phyloP scores from a whole-genome alignment of 2,329 filamentous ascomycete genomes.

The Penicillium italicum region DNA sequence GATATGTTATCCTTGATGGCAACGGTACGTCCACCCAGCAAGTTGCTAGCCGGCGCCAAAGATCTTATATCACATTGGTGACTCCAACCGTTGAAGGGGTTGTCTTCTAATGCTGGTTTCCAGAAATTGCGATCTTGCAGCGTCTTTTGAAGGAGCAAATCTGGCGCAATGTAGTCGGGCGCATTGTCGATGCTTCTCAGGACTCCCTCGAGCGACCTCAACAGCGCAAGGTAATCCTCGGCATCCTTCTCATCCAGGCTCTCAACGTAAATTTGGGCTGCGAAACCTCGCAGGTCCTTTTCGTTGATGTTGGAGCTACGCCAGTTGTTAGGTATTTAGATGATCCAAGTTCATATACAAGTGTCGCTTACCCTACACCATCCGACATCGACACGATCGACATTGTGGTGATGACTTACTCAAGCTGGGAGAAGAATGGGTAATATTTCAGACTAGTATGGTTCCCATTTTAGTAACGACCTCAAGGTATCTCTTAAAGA shows the following conservation, averaged over 20 bases:
- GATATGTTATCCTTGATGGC: constrained; percentile 40
- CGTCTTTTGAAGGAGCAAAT: constrained; percentile 29
- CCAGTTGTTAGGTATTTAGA: not conserved
- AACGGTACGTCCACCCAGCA: constrained; percentile 31
- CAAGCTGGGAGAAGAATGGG: too few species aligned
- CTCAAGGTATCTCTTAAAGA: not conserved
- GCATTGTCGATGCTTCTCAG: constrained; percentile 27
- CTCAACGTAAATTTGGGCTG: not conserved
- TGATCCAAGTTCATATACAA: not conserved
- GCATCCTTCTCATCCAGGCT: constrained; percentile 1
- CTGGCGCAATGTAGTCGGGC: constrained; percentile 37
- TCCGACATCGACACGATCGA: not conserved
- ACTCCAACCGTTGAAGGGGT: constrained; percentile 46
- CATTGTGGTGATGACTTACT: not conserved
- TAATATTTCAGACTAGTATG: not conserved
- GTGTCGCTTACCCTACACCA: not conserved
- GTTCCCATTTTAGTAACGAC: too few species aligned
- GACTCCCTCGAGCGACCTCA: constrained; percentile 27
- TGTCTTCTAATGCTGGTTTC: constrained; percentile 19
- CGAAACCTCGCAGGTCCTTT: not conserved
- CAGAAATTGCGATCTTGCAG: constrained; percentile 19
- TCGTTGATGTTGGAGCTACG: constrained; percentile 3
- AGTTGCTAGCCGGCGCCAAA: constrained; percentile 17
- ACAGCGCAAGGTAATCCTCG: constrained; percentile 23
- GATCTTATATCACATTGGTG: constrained; percentile 35